These are phyloP conservation scores for Pseudogymnoascus sp. DNA, from an alignment of 2,329 filamentous ascomycete genomes.

Conservation along the genomic window DNA sequence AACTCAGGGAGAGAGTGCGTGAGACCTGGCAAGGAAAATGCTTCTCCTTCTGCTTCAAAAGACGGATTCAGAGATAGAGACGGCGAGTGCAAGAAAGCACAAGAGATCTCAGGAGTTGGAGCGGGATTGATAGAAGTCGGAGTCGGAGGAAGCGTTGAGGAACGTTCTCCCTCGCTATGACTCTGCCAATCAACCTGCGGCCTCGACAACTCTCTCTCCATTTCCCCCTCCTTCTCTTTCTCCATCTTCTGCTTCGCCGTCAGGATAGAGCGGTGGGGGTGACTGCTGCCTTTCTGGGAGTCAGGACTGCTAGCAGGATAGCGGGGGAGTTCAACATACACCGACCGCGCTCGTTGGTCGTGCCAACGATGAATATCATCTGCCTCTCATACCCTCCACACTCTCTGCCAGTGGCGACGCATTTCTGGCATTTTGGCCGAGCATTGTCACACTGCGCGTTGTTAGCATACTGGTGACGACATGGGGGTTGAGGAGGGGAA, in stretches of 20 bases:
- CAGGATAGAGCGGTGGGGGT: slow-evolving; percentile 7
- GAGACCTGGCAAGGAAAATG: not conserved
- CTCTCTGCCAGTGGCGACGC: slow-evolving; percentile 45
- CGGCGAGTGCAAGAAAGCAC: not conserved
- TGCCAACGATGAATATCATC: slow-evolving; percentile 57
- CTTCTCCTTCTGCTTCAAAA: not conserved
- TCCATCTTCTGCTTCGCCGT: not conserved
- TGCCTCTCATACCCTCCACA: slow-evolving; percentile 57
- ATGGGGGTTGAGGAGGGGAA: not conserved
- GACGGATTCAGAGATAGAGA: not conserved
- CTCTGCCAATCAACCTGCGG: not conserved
- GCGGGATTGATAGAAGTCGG: not conserved
- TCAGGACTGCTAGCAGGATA: slow-evolving; percentile 4
- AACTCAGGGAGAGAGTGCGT: not conserved
- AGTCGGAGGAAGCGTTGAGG: not conserved
- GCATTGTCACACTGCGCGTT: slow-evolving; percentile 50
- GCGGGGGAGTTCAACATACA: not conserved
- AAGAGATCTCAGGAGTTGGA: not conserved
- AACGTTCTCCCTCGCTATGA: not conserved
- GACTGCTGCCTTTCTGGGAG: not conserved
- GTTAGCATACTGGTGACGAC: not conserved
- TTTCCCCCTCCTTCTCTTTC: not conserved
- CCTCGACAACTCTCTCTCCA: not conserved
- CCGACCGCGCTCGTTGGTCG: slow-evolving; percentile 20
- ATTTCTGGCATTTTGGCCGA: slow-evolving; percentile 53